A percentile compares a stretch with the other conserved stretches of the same genome.
phyloP scores from a whole-genome alignment of 345 rosid genomes.

The Boechera stricta region DNA sequence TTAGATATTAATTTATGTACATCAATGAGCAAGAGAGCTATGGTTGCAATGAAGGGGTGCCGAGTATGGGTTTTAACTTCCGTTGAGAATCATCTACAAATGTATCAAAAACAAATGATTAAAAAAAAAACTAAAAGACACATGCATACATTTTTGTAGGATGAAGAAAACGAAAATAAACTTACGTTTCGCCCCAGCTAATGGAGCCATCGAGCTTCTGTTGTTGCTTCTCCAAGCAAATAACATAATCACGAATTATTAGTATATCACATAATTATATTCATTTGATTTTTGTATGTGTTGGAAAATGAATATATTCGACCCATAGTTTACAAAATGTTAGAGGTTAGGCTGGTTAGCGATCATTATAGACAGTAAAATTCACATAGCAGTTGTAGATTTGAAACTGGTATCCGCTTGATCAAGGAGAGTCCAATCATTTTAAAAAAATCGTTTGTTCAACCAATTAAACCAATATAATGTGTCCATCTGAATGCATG shows the following conservation, averaged over 20 bases:
- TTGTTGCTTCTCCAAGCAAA: background rate
- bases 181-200: background rate
- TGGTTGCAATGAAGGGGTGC: slow-evolving; percentile 10
- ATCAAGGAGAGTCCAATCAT: no score
- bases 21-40: background rate
- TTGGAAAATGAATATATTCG: no score
- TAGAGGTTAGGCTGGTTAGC: no score
- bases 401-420: no score
- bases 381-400: no score
- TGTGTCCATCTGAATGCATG: no score
- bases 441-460: no score
- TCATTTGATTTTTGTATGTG: no score
- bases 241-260: background rate
- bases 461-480: no score
- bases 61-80: slow-evolving; percentile 35
- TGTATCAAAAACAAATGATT: slow-evolving; percentile 1
- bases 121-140: background rate
- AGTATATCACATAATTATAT: no score
- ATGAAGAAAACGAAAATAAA: background rate
- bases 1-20: background rate
- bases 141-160: background rate
- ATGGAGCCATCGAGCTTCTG: background rate
- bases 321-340: no score
- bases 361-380: no score
- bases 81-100: slow-evolving; percentile 16